These are phyloP conservation scores for Wickerhamomyces pijperi DNA, from an alignment of 805 yeast species.

Conservation along the genomic window DNA sequence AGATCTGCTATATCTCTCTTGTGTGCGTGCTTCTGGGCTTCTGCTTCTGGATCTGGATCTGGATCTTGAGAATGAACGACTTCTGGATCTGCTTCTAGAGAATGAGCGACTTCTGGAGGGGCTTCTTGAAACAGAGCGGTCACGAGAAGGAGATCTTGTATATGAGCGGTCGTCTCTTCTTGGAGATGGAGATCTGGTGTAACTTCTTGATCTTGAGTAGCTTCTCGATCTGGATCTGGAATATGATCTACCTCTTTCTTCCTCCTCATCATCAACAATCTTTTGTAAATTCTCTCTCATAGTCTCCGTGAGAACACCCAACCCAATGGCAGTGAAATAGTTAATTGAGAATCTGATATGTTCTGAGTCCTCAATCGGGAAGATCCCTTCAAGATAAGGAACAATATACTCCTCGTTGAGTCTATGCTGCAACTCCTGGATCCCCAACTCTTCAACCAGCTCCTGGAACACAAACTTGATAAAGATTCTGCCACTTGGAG, in stretches of 20 bases:
- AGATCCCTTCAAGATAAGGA: constrained; percentile 42
- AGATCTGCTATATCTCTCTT: constrained; percentile 12
- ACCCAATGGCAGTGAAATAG: constrained; percentile 84
- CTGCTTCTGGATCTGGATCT: not conserved
- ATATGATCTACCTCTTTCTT: constrained; percentile 12
- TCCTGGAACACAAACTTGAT: constrained; percentile 74
- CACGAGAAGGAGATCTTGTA: not conserved
- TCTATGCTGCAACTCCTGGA: constrained; percentile 34
- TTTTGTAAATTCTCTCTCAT: constrained; percentile 51
- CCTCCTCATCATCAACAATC: constrained; percentile 17
- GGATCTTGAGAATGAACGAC: constrained; percentile 4
- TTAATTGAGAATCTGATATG: constrained; percentile 71
- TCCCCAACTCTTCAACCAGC: constrained; percentile 67
- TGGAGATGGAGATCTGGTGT: constrained; percentile 7
- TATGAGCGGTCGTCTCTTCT: not conserved
- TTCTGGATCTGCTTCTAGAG: constrained; percentile 5
- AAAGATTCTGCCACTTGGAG: constrained; percentile 71
- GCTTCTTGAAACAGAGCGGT: too few species aligned
- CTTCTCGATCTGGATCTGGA: constrained; percentile 15
- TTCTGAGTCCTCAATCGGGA: constrained; percentile 47
- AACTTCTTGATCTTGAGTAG: constrained; percentile 9
- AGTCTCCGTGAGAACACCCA: constrained; percentile 72
- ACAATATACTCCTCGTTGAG: constrained; percentile 41
- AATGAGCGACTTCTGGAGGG: not conserved
- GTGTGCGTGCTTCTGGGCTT: not conserved